Evolutionary conservation across 2,329 filamentous ascomycete genomes (phyloP), one percentile per base, ranked within the genome.

Genomic region (Neopestalotiopsis rosae): DNA sequence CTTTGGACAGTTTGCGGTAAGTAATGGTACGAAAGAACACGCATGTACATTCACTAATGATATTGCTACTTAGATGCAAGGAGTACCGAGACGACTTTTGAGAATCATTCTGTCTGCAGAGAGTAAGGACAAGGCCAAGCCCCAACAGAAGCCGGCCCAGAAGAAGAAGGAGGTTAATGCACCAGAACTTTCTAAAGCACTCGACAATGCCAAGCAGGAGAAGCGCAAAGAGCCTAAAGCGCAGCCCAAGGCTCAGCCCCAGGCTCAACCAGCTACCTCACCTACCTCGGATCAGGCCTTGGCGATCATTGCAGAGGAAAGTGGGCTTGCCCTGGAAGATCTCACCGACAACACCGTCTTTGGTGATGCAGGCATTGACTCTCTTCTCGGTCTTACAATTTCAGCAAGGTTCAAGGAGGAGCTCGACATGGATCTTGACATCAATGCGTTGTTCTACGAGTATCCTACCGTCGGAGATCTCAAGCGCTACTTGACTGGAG

Each of bases 291-390:
- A 52, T 5, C 65, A 45, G 17, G 69, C 69, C 5, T 20, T 73
- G 12, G 9, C 66, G 3, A 77, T 80, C 56, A 75, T 80, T 20
- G 72, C 78, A 3, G 74, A 75, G 17, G 77, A 80, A 66, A 74
- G 72, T 28, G 77, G 73, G 10, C 24, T 79, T 17, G 61, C 69
- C 4, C 20, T 69, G 12, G 24, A 61, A 4, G 71, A 73, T 30
- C 56, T 74, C 7, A 70, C 69, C 10, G 76, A 80, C 34, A 71
- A 71, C 13, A 74, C 71, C 5, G 58, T 62, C 13, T 80, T 81
- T 61, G 72, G 68, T 1, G 77, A 79, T 49, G 59, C 79, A 4
- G 80, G 80, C 5, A 69, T 82, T 24, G 80, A 82, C 68, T 79
- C 77, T 7, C 74, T 82, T 5, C 70, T 82, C 24, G 70, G 71